Conservation (phyloP, 164 flowering plant genomes). For the Kingdonia uniflora region DNA sequence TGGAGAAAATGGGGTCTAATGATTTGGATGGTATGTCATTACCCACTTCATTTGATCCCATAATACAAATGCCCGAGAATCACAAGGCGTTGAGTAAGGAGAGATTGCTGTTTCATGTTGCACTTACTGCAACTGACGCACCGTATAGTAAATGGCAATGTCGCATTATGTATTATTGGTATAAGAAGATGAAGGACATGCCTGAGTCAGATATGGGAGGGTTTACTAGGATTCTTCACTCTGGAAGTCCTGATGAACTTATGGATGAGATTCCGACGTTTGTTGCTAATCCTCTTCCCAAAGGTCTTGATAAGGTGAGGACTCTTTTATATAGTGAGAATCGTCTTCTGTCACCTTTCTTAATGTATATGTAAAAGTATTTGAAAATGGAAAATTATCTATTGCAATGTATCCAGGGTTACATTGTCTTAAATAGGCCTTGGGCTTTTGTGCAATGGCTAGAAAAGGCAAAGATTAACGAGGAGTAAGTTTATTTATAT, state of each 20-base stretch:
- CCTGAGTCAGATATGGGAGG: slow-evolving; percentile 95
- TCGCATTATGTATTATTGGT: slow-evolving; percentile 97
- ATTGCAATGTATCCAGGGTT: slow-evolving; percentile 49
- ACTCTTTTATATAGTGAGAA: background rate
- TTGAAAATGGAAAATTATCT: too few species aligned
- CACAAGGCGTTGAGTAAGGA: slow-evolving; percentile 15
- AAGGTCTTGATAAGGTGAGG: slow-evolving; percentile 80
- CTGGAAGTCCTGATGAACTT: slow-evolving; percentile 69
- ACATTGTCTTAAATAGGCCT: slow-evolving; percentile 90
- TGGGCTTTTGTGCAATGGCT: slow-evolving; percentile 99
- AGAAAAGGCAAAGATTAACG: slow-evolving; percentile 73
- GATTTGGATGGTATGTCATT: too few species aligned
- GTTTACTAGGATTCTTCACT: slow-evolving; percentile 80
- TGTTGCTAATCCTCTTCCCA: slow-evolving; percentile 89
- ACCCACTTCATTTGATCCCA: too few species aligned
- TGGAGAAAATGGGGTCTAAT: too few species aligned
- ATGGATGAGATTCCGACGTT: slow-evolving; percentile 96
- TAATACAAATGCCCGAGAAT: slow-evolving; percentile 44
- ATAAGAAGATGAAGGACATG: slow-evolving; percentile 54
- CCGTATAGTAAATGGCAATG: slow-evolving; percentile 93
- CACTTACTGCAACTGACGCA: slow-evolving; percentile 81
- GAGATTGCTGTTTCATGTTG: slow-evolving; percentile 55
- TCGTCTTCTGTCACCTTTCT: background rate
- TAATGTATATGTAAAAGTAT: too few species aligned
- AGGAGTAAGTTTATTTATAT: slow-evolving; percentile 58